Evolutionary conservation across 1,284 basidiomycete species (phyloP), one percentile per base, ranked within the genome.

Genomic region (Erythrobasidium hasegawianum): DNA sequence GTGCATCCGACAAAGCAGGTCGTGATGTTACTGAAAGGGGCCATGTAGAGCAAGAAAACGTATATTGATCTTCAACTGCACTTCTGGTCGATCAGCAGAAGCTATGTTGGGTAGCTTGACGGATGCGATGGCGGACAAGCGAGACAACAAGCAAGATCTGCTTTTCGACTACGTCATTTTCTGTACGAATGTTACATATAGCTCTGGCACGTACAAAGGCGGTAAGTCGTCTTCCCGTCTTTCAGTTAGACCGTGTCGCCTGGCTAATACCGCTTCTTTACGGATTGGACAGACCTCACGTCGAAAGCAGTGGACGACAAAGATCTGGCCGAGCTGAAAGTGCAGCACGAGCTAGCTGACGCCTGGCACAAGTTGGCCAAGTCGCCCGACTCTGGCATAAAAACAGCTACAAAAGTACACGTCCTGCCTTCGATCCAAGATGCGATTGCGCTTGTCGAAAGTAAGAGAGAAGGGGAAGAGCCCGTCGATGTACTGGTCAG

Each of bases 131-230:
- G 47, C 40, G n/a, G 20, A 45, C 22, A 43, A 58, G 26, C 33
- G 33, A 33, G 59, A 53, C 40, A 56, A 55, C 33, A 53, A 53
- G 38, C 45, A 33, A 52, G 39, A 49, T 7, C 24, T 67, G 33
- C 86, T 90, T 73, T 97, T 98, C 75, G 83, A 90, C 75, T 82
- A 85, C 55, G 89, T 92, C 68, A 84, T 97, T 64, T 98, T 99
- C 78, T 97, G 93, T 78, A 88, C 93, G 26, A 99, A 98, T 77
- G 87, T 94, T 49, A 98, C 96, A 0, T 98, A 94, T 74, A 83
- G 85, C 0, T 85, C 89, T 72, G 95, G 96, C 0, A 81, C 83
- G 41, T 97, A 87, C 77, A 96, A 95, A 79, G 88, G 90, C 64
- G 92, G 92, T 90, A 71, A 74, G 86, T 73, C 13, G 18, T n/a